Conservation (phyloP, 208 protist genomes). For the Trichomonas gallinae region DNA sequence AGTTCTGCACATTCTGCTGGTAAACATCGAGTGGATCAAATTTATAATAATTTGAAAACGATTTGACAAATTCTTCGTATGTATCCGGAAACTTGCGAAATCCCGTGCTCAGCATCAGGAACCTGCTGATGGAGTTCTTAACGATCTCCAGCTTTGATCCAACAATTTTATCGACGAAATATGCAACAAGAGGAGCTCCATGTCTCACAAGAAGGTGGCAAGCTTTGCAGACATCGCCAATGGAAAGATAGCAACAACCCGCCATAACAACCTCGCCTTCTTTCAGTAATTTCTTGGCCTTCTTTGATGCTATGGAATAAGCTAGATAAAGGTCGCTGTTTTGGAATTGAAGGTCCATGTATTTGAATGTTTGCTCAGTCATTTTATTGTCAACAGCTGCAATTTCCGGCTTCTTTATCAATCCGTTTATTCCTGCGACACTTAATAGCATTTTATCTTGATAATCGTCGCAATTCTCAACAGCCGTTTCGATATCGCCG, state of each 20-base stretch:
- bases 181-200: not conserved
- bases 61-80: not conserved
- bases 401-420: not conserved
- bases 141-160: not conserved
- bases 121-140: not conserved
- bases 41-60: not conserved
- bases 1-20: not conserved
- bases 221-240: not conserved
- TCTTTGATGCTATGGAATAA: not conserved
- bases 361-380: not conserved
- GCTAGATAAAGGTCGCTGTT: not conserved
- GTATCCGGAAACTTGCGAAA: not conserved
- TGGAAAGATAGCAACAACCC: not conserved
- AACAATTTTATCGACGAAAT: not conserved
- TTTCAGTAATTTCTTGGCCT: not conserved
- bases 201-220: not conserved
- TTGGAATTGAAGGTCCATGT: not conserved
- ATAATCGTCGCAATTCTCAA: not conserved
- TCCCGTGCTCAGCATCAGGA: not conserved
- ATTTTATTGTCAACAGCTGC: not conserved
- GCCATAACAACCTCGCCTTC: not conserved
- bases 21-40: not conserved
- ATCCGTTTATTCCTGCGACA: not conserved
- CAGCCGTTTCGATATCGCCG: not conserved
- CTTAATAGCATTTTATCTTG: not conserved